phyloP scores from a whole-genome alignment of 352 stramenopile genomes.

The Hyaloperonospora brassicae region DNA sequence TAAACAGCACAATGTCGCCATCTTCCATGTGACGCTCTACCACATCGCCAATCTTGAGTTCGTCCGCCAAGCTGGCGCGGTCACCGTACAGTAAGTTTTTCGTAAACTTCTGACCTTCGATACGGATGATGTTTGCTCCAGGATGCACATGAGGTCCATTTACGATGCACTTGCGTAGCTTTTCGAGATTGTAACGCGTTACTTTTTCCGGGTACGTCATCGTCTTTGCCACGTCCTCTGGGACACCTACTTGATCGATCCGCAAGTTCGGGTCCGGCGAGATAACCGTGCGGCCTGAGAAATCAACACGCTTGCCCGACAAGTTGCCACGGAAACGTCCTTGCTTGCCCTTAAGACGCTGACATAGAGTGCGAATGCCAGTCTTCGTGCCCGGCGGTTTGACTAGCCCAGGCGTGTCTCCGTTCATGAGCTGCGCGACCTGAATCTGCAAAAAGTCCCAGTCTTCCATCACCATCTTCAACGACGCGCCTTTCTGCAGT shows the following conservation, averaged over 20 bases:
- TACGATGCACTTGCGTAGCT: conserved; percentile 90
- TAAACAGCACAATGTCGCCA: conserved; percentile 99
- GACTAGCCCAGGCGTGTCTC: conserved; percentile 94
- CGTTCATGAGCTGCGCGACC: conserved; percentile 98
- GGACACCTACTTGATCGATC: conserved; percentile 93
- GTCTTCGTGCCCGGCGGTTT: conserved; percentile 90
- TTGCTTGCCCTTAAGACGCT: conserved; percentile 96
- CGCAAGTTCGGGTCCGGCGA: conserved; percentile 97
- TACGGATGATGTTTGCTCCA: conserved; percentile 91
- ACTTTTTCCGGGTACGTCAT: conserved; percentile 99
- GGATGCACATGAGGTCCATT: conserved; percentile 95
- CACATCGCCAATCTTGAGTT: conserved; percentile 95
- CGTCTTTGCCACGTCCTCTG: conserved; percentile 92
- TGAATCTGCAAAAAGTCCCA: conserved; percentile 99
- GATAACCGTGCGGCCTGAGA: conserved; percentile 98
- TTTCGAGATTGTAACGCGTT: conserved; percentile 96
- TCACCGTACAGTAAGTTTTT: conserved; percentile 93
- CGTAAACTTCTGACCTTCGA: conserved; percentile 80
- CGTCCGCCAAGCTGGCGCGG: conserved; percentile 87
- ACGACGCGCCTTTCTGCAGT: conserved; percentile 91
- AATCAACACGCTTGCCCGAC: conserved; percentile 98
- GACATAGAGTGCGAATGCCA: conserved; percentile 95
- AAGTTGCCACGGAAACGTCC: conserved; percentile 99
- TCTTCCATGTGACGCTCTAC: conserved; percentile 99
- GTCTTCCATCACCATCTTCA: conserved; percentile 98